Percentiles rank a stretch among this genome's conserved stretches.
phyloP scores from a whole-genome alignment of 371 early-diverging fungal genomes.

The Aphelidium insulamus region DNA sequence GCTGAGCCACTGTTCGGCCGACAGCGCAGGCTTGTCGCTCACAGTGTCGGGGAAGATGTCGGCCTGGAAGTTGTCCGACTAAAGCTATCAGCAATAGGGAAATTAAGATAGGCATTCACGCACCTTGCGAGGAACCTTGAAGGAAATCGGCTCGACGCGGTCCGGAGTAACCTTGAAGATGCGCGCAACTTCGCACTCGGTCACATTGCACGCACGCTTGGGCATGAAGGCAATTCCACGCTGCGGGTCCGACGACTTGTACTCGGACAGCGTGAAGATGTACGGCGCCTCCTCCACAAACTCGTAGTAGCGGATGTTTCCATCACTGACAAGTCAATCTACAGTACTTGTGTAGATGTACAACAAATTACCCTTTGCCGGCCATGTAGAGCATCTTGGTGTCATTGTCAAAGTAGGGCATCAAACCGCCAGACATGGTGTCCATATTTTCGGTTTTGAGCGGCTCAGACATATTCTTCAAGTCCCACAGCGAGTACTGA shows the following conservation, averaged over 20 bases:
- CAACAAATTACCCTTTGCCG: constrained; percentile 51
- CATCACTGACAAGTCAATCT: constrained; percentile 42
- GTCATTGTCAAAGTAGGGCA: constrained; percentile 85
- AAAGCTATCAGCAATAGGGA: constrained; percentile 1
- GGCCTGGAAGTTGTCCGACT: constrained; percentile 83
- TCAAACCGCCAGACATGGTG: constrained; percentile 80
- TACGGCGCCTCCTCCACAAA: constrained; percentile 62
- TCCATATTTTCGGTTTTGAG: constrained; percentile 57
- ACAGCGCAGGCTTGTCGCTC: constrained; percentile 59
- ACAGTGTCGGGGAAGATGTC: constrained; percentile 79
- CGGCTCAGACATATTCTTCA: constrained; percentile 44
- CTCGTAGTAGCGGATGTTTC: constrained; percentile 93
- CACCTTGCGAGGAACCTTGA: constrained; percentile 90
- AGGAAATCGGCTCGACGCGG: constrained; percentile 80
- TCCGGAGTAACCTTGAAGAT: constrained; percentile 73
- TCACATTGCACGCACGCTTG: constrained; percentile 67
- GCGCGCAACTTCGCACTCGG: constrained; percentile 71
- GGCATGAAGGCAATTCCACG: constrained; percentile 86
- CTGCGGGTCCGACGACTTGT: constrained; percentile 72
- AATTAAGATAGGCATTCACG: constrained; percentile 1
- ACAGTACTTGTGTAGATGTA: constrained; percentile 1
- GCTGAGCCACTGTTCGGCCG: constrained; percentile 70
- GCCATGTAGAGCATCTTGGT: constrained; percentile 78
- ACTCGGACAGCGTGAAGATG: constrained; percentile 61
- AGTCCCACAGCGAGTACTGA: constrained; percentile 76